Base-by-base conservation (phyloP, 2,329 filamentous ascomycete species). In the Alternaria brassicicola region DNA sequence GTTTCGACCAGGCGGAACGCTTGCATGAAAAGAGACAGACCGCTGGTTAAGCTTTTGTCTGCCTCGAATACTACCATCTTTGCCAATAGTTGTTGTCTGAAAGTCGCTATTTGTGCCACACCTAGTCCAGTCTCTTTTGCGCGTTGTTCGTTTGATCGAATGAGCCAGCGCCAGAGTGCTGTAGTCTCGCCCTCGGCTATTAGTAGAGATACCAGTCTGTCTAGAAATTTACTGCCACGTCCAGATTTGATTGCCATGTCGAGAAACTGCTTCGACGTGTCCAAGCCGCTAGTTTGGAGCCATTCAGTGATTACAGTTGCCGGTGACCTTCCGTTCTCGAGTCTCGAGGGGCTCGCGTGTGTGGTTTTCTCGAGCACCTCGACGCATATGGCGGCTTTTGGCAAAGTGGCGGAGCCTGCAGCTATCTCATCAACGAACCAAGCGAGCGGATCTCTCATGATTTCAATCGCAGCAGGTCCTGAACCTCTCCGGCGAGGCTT, bases 351-450 rank as follows among this genome's bases (percentile, higher is more conserved):
- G 17, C 52, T 48, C 10, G 57, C 39, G 6, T 48, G 36, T 8
- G 63, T 50, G 8, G 55, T 63, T 52, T 42, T 66, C 13, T 66
- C 65, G 42, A 78, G 73, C 12, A 73, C 61, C 2, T 75, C 62
- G 6, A 81, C 61, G 55, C 79, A 81, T 13, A 78, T 59, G 42
- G 61, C 61, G 5, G 79, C 79, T 28, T 79, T 77, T 6, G 68
- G 57, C 2, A 80, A 55, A 12, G 72, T 75, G 19, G 79, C 79
- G 5, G 70, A 66, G 13, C 79, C 79, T 10, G 69, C 60, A 2
- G 76, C 71, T 12, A 79, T 72, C 43, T 79, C 76, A 26, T 77
- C 68, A 35, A 80, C 66, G 31, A 82, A 78, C 64, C 81, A 75
- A 12, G 64, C 57, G 28, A 81, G 63, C 0, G 80, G 79, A 46